Evolutionary conservation across 2,329 filamentous ascomycete genomes (phyloP).

Genomic region (Penicillium aurantiogriseum): DNA sequence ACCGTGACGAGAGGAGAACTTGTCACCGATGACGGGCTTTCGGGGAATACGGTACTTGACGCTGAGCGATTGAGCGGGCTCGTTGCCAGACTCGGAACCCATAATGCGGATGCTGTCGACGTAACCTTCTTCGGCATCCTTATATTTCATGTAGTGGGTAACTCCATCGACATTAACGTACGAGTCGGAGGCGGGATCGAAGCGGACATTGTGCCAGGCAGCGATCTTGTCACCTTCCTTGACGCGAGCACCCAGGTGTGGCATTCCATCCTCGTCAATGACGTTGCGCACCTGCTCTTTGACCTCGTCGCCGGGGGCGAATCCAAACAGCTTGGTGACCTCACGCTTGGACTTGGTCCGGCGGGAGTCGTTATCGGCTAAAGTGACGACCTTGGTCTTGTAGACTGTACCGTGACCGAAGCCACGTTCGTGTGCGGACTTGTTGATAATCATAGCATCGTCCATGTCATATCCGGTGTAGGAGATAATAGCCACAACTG

Average conservation of each 20-base stretch:
- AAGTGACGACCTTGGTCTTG: conserved; percentile 89
- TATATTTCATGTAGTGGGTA: conserved; percentile 91
- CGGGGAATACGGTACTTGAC: conserved; percentile 92
- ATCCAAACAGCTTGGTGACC: conserved; percentile 83
- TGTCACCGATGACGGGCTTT: conserved; percentile 91
- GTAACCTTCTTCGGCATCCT: conserved; percentile 82
- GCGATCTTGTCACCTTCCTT: conserved; percentile 80
- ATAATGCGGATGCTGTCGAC: conserved; percentile 92
- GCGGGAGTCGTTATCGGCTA: conserved; percentile 73
- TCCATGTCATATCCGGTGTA: conserved; percentile 99
- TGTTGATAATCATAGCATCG: conserved; percentile 99
- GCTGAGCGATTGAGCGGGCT: conserved; percentile 82
- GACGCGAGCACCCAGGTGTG: conserved; percentile 73
- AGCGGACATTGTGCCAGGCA: conserved; percentile 84
- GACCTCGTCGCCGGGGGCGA: conserved; percentile 73
- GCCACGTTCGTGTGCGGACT: conserved; percentile 90
- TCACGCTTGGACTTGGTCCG: conserved; percentile 65
- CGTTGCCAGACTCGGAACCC: conserved; percentile 76
- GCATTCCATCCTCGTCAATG: conserved; percentile 85
- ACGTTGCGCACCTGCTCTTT: conserved; percentile 67
- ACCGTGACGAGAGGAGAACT: conserved; percentile 97
- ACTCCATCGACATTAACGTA: conserved; percentile 81
- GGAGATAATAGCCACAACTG: conserved; percentile 94
- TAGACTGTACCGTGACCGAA: conserved; percentile 96
- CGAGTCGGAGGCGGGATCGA: conserved; percentile 67